These are phyloP conservation scores for Clavispora fructus DNA, from an alignment of 805 yeast genomes.

Conservation along the genomic window DNA sequence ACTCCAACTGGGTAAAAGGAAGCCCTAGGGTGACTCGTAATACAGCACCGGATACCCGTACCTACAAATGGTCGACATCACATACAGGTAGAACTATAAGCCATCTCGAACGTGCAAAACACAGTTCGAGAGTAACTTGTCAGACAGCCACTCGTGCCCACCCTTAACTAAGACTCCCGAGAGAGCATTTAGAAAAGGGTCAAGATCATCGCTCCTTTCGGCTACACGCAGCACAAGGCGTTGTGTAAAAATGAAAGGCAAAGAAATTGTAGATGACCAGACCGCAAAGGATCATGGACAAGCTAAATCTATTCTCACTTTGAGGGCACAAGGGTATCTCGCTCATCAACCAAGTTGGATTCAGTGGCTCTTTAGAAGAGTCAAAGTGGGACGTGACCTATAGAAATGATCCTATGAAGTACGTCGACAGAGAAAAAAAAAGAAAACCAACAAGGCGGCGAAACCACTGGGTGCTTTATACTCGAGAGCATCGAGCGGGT, in stretches of 20 bases:
- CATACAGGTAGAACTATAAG: conserved; percentile 26
- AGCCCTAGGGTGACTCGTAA: too few species aligned
- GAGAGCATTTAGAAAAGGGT: conserved; percentile 77
- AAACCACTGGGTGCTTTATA: too few species aligned
- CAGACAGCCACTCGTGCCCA: conserved; percentile 99
- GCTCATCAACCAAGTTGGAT: conserved; percentile 97
- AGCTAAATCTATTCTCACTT: conserved; percentile 74
- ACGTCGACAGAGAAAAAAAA: conserved; percentile 77
- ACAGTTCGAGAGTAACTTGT: conserved; percentile 58
- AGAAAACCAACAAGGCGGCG: conserved; percentile 12
- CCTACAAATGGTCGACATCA: conserved; percentile 35
- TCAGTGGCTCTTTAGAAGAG: conserved; percentile 97
- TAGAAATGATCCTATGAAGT: conserved; percentile 99
- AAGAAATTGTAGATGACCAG: conserved; percentile 64
- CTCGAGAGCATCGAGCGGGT: neutral
- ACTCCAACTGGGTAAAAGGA: too few species aligned
- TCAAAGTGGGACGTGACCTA: conserved; percentile 98
- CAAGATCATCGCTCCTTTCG: conserved; percentile 98
- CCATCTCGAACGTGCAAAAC: conserved; percentile 9
- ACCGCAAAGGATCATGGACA: conserved; percentile 81
- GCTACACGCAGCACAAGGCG: conserved; percentile 25
- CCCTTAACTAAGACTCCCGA: conserved; percentile 77
- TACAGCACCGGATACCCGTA: too few species aligned
- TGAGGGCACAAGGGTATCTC: conserved; percentile 77
- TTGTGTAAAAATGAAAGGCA: conserved; percentile 35